Conservation (phyloP, 2,329 filamentous ascomycete genomes). For the Proliferodiscus dingleyae region DNA sequence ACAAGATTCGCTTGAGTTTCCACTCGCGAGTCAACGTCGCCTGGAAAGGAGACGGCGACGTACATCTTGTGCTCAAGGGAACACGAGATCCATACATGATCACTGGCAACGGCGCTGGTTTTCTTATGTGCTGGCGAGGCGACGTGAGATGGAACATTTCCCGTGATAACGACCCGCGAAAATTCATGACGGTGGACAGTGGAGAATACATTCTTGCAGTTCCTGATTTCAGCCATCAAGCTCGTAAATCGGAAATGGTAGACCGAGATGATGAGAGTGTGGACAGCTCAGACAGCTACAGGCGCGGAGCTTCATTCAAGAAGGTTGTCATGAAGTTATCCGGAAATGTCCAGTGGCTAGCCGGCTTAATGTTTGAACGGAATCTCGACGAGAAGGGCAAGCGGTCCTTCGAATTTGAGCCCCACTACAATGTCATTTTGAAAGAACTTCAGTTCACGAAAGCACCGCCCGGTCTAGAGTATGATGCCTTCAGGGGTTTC, state of each 20-base stretch:
- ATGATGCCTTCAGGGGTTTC: slow-evolving; percentile 96
- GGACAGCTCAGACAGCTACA: slow-evolving; percentile 52
- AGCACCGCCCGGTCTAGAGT: slow-evolving; percentile 49
- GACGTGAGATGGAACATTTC: slow-evolving; percentile 86
- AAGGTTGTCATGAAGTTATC: slow-evolving; percentile 99
- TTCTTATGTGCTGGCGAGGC: slow-evolving; percentile 98
- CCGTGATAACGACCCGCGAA: slow-evolving; percentile 78
- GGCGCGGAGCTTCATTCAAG: slow-evolving; percentile 81
- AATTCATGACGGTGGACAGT: slow-evolving; percentile 93
- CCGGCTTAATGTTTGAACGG: slow-evolving; percentile 87
- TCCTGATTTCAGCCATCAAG: slow-evolving; percentile 87
- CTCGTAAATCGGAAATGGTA: slow-evolving; percentile 47
- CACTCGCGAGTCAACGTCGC: slow-evolving; percentile 84
- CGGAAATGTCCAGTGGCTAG: slow-evolving; percentile 88
- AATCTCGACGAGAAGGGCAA: slow-evolving; percentile 61
- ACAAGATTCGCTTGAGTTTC: slow-evolving; percentile 91
- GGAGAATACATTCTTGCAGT: slow-evolving; percentile 92
- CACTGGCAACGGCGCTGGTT: slow-evolving; percentile 87
- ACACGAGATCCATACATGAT: slow-evolving; percentile 89
- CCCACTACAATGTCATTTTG: slow-evolving; percentile 86
- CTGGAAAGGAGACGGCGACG: slow-evolving; percentile 94
- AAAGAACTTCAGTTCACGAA: slow-evolving; percentile 74
- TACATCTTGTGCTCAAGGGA: slow-evolving; percentile 88
- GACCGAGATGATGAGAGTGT: slow-evolving; percentile 55
- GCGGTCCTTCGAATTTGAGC: slow-evolving; percentile 82